Base-by-base conservation (phyloP, 805 yeast genomes). In the Nakazawaea molendinolei region DNA sequence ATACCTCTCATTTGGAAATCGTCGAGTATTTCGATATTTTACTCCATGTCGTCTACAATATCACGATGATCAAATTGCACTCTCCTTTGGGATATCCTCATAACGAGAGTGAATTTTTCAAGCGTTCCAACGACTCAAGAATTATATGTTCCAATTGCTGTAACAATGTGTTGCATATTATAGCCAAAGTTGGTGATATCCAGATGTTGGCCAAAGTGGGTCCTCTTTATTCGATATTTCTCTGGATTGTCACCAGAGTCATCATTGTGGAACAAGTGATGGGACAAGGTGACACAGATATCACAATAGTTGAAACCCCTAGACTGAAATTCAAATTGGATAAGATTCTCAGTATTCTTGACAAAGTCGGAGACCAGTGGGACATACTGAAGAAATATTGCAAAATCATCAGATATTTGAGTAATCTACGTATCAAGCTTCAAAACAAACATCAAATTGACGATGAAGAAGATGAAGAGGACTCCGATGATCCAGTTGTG, bases 231-330 rank as follows among this genome's bases (percentile, higher is more conserved):
- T 54, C 60, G 1, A 55, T 58, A 28, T 50, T 41, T 30, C 46
- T 56, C 12, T 59, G 63, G 63, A 52, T 58, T 15, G 50, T 50
- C 37, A 48, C 59, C 1, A 42, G 63, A 38, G 48, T 59, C n/a
- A 28, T 58, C 23, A 50, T 59, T 26, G 60, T 54, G 12, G 53
- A 56, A 36, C 47, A 41, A 15, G 44, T 47, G 14, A 24, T 47
- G 22, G 32, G 32, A 5, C 25, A 24, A 20, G 17, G 18, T 10
- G 34, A 30, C 14, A 15, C 15, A 5, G 35, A 35, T 10, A 24
- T 25, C 13, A 23, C 27, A 4, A 22, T 32, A 15, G 31, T 34
- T 15, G 29, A 31, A 16, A 26, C 18, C 17, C 5, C n/a, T 16
- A 26, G 14, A 12, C 31, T 32, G 30, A 36, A 22, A 13, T 16